Evolutionary conservation across 352 stramenopile species (phyloP), one percentile per base, ranked within the genome.

Genomic region (Phytophthora kernoviae): DNA sequence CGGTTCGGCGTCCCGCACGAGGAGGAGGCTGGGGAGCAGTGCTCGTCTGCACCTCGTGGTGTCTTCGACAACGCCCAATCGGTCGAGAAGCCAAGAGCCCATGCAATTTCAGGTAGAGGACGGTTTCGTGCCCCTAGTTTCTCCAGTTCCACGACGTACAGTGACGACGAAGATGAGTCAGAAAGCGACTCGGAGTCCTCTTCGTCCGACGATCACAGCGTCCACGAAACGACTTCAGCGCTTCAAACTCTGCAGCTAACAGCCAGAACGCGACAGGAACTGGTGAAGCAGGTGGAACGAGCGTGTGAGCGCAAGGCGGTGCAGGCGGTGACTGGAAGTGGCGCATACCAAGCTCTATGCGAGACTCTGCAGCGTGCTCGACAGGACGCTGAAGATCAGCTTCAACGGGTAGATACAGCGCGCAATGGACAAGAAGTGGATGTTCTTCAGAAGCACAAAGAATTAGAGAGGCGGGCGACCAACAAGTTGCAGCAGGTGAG

Each of bases 251-350:
- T 76, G 43, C 58, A 65, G 5, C 40, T 82, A 10, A 73, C 53
- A 10, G 32, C 56, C 15, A 68, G 63, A 53, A 75, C 70, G 2
- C 54, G 79, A 4, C 77, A 87, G 64, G 82, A 92, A 39, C 68
- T 92, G 40, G 57, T 90, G 51, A 68, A 75, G 22, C 67, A 84
- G 14, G 77, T 92, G 40, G 80, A 92, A 55, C 71, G 65, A 30
- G 68, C 73, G 39, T 92, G 83, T 24, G 83, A 92, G 49, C 67
- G 71, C 42, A 84, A 82, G 45, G 83, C 83, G 20, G 70, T 78
- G 54, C 54, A 73, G 26, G 70, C 75, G 1, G 79, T 92, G 21
- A 82, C 65, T 11, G 62, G 64, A n/a, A 89, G 79, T 32, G 54
- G 53, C 2, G 81, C 83, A 32, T 90, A 92, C 52, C 68, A 81